Evolutionary conservation across 1,284 basidiomycete genomes (phyloP), one percentile per base, ranked within the genome.

Genomic region (Trichosporon faecale): DNA sequence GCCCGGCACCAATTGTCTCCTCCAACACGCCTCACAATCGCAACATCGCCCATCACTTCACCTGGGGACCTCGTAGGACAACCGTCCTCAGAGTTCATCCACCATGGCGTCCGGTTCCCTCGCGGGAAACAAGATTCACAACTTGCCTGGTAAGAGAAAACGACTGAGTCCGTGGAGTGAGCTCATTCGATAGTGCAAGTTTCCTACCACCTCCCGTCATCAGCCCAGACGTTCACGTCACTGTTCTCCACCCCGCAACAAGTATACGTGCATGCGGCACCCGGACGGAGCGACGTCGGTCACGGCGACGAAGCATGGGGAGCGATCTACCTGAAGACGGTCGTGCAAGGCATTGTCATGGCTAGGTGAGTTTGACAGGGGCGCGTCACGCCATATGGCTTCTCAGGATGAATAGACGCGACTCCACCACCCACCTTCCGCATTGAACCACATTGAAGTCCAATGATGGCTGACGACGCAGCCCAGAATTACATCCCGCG

Each of bases 291-390:
- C 60, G 52, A 72, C n/a, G 61, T 66, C 27, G 74, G 72, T 66
- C 73, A 70, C 1, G 73, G 75, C 14, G 76, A 79, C 12, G 80
- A 81, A 64, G 72, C 74, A 8, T 82, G 80, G 79, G 81, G 81
- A 7, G 79, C 78, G 8, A 82, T 82, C 66, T 79, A 80, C 67
- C 75, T 82, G 64, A 82, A 82, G 65, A 78, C 79, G 18, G 79
- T 82, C 0, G 75, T 81, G 2, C 76, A 78, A 70, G 81, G 81
- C n/a, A 76, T 82, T 16, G 55, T 81, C 33, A 75, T 75, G 70
- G 76, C 81, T 16, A 82, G 81, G 81, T 81, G 68, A 70, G 76
- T 69, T 31, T 35, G 29, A 61, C 57, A 61, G 57, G 55, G 25
- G 27, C 27, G 27, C 29, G 57, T 31, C 57, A 31, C 57, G 57